These are phyloP conservation scores for Clarkia xantiana DNA, from an alignment of 345 rosid species.

Conservation along the genomic window DNA sequence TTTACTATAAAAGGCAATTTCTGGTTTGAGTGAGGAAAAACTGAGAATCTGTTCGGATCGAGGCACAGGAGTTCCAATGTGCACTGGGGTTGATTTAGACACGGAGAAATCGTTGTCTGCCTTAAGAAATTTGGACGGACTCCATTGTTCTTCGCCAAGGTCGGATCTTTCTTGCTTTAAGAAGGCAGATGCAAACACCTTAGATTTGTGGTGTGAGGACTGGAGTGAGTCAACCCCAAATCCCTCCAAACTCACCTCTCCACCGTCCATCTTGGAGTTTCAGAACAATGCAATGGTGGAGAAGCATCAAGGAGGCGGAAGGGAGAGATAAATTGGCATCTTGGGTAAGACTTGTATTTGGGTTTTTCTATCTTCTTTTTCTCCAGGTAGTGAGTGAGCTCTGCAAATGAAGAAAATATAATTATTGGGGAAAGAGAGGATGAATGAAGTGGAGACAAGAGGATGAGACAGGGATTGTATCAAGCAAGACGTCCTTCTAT, in stretches of 20 bases:
- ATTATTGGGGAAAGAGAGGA: neutral
- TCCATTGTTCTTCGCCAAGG: constrained; percentile 30
- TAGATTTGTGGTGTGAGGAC: constrained; percentile 23
- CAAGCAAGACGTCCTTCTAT: neutral
- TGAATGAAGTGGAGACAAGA: neutral
- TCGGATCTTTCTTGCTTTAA: constrained; percentile 41
- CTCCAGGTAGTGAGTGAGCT: neutral
- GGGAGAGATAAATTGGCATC: constrained; percentile 1
- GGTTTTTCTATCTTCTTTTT: neutral
- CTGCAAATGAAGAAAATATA: neutral
- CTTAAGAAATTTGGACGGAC: constrained; percentile 33
- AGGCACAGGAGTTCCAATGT: neutral
- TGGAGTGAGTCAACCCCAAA: constrained; percentile 30
- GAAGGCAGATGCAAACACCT: constrained; percentile 45
- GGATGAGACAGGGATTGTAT: neutral
- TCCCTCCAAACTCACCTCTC: constrained; percentile 34
- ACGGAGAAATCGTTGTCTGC: constrained; percentile 13
- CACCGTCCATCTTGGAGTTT: constrained; percentile 32
- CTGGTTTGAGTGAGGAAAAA: constrained; percentile 45
- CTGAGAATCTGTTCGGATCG: constrained; percentile 33
- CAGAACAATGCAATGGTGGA: neutral
- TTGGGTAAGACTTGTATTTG: neutral
- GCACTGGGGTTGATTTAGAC: constrained; percentile 10
- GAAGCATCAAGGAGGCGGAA: constrained; percentile 2
- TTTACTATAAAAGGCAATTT: constrained; percentile 10